Evolutionary conservation across 2,329 filamentous ascomycete genomes (phyloP).

Genomic region (Penicillium sp.): DNA sequence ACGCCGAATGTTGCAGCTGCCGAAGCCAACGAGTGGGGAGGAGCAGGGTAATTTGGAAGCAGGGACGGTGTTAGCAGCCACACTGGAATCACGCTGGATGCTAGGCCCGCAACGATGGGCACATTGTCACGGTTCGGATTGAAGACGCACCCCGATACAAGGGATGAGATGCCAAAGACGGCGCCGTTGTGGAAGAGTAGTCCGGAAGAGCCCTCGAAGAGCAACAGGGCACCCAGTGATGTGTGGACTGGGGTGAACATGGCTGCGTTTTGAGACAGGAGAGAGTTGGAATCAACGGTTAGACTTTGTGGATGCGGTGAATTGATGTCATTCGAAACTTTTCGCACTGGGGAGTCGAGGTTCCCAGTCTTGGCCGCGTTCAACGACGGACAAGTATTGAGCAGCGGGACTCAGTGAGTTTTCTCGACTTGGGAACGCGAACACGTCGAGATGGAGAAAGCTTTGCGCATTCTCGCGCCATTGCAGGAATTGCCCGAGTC

Average conservation of each 20-base stretch:
- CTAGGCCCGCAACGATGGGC: slow-evolving; percentile 48
- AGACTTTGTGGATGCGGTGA: neutral
- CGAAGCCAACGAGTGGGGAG: slow-evolving; percentile 34
- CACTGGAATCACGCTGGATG: slow-evolving; percentile 45
- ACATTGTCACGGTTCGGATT: slow-evolving; percentile 43
- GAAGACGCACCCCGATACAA: slow-evolving; percentile 44
- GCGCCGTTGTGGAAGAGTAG: slow-evolving; percentile 53
- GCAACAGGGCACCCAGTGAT: slow-evolving; percentile 49
- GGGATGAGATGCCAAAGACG: slow-evolving; percentile 51
- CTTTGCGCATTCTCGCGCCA: slow-evolving; percentile 8
- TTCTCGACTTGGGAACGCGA: too few relatives aligned
- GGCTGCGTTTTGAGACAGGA: neutral
- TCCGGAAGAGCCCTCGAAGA: slow-evolving; percentile 51
- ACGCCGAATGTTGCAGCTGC: slow-evolving; percentile 41
- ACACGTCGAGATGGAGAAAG: too few relatives aligned
- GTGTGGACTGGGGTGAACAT: slow-evolving; percentile 57
- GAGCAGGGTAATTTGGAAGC: slow-evolving; percentile 44
- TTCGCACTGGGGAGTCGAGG: too few relatives aligned
- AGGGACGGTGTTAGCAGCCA: slow-evolving; percentile 45
- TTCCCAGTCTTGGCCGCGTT: too few relatives aligned
- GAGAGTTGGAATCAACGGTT: too few relatives aligned
- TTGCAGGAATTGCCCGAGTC: slow-evolving; percentile 13
- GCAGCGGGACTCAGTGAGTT: neutral
- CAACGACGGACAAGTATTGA: neutral
- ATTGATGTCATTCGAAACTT: too few relatives aligned